Percentiles rank a stretch among this genome's conserved stretches.
These are phyloP conservation scores for Sporodiniella umbellata DNA, from an alignment of 371 early-diverging fungal species.

Conservation along the genomic window DNA sequence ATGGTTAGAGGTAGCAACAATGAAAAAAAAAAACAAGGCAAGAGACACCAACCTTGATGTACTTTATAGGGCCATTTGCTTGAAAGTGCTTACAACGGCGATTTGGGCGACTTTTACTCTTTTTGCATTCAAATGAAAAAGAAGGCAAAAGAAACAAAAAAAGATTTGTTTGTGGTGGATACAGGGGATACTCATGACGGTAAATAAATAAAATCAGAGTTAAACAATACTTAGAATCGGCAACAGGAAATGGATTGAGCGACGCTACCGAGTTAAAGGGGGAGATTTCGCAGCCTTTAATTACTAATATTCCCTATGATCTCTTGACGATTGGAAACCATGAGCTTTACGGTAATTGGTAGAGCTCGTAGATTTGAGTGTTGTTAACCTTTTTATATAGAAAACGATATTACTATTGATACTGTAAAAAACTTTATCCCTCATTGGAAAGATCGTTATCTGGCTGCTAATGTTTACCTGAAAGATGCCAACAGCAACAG, in stretches of 20 bases:
- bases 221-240: neutral
- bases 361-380: too few species aligned
- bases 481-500: slow-evolving; percentile 41
- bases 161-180: slow-evolving; percentile 58
- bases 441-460: slow-evolving; percentile 52
- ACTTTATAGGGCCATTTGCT: slow-evolving; percentile 34
- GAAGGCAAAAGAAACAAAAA: slow-evolving; percentile 36
- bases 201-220: neutral
- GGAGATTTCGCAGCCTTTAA: slow-evolving; percentile 40
- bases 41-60: too few species aligned
- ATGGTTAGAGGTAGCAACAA: slow-evolving; percentile 31
- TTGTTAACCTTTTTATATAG: too few species aligned
- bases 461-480: slow-evolving; percentile 54
- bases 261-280: slow-evolving; percentile 46
- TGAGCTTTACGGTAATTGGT: slow-evolving; percentile 57
- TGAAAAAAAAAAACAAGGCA: too few species aligned
- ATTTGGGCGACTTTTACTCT: slow-evolving; percentile 57
- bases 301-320: slow-evolving; percentile 48
- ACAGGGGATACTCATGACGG: slow-evolving; percentile 55
- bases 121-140: slow-evolving; percentile 50
- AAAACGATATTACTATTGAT: slow-evolving; percentile 29
- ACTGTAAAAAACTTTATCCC: slow-evolving; percentile 40
- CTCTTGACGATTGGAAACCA: slow-evolving; percentile 54
- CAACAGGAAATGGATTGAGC: slow-evolving; percentile 41
- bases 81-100: slow-evolving; percentile 45